Conservation (phyloP, 1,284 basidiomycete genomes). For the Cutaneotrichosporon curvatum region DNA sequence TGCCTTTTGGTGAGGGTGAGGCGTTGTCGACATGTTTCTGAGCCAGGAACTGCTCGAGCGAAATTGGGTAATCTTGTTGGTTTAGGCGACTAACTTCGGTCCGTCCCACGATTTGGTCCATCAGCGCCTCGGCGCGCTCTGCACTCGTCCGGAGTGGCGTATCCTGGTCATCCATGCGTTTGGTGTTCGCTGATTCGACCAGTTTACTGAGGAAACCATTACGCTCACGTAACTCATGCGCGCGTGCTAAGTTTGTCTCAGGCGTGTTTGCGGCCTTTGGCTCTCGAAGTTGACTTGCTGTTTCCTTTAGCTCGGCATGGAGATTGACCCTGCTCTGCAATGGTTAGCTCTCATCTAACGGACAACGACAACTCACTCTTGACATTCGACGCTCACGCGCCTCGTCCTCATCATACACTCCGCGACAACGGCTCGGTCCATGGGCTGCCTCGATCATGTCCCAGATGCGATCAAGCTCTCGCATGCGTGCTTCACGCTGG, state of each 20-base stretch:
- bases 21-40: background rate
- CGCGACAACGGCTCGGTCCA: too few relatives aligned
- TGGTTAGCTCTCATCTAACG: too few relatives aligned
- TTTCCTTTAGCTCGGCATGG: too few relatives aligned
- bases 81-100: background rate
- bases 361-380: too few relatives aligned
- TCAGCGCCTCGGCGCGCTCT: too few relatives aligned
- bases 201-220: constrained; percentile 5
- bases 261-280: too few relatives aligned
- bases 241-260: too few relatives aligned
- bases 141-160: background rate
- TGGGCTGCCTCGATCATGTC: constrained; percentile 27
- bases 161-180: constrained; percentile 6
- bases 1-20: too few relatives aligned
- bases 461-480: constrained; percentile 37
- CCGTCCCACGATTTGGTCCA: background rate
- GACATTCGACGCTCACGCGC: too few relatives aligned
- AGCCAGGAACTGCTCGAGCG: constrained; percentile 4
- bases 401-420: too few relatives aligned
- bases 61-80: constrained; percentile 4
- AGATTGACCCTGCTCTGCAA: too few relatives aligned
- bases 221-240: constrained; percentile 1
- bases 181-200: background rate
- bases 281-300: too few relatives aligned
- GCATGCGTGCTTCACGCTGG: constrained; percentile 25